Base-by-base conservation (phyloP, 352 stramenopile genomes). In the Bremia lactucae region DNA sequence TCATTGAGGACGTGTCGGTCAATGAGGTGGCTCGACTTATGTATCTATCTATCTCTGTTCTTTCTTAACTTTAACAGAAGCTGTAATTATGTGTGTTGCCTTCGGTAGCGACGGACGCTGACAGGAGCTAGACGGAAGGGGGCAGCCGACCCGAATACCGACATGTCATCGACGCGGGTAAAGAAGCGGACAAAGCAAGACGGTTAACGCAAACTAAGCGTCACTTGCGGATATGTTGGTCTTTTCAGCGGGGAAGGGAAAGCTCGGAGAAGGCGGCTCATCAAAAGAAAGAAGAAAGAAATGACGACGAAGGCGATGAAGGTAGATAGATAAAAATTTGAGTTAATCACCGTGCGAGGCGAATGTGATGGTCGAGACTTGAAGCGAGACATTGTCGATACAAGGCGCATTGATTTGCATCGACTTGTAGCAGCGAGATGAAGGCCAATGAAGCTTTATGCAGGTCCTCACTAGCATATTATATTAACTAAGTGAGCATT, bases 1-100 rank as follows among this genome's bases (percentile, higher is more conserved):
- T 49, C 49, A n/a, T n/a, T 54, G 56, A 62, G 62, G 65, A 65
- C 60, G 41, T 68, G 49, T 45, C 48, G 57, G 58, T 62, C 55
- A 69, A 57, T 66, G 60, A 65, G 56, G 66, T 74, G 74, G 71
- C 76, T 83, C 72, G 72, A 89, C 74, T 87, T 85, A 87, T 89
- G 60, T 60, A 59, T 77, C 45, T 85, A 83, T 89, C 62, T 59
- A 69, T 74, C 51, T 83, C 45, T 83, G 64, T 62, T 89, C 64
- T 81, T 81, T n/a, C n/a, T n/a, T n/a, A n/a, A n/a, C n/a, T n/a
- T 87, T 89, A 89, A 89, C 77, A 89, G 77, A 87, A 87, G 76
- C 71, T 89, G 73, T 89, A 89, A 89, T 86, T 85, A 74, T 89
- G 76, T 86, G 59, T 86, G 72, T 89, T 65, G 56, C 70, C 62